These are phyloP conservation scores for Scedosporium apiospermum DNA, from an alignment of 2,329 filamentous ascomycete species.

Conservation along the genomic window DNA sequence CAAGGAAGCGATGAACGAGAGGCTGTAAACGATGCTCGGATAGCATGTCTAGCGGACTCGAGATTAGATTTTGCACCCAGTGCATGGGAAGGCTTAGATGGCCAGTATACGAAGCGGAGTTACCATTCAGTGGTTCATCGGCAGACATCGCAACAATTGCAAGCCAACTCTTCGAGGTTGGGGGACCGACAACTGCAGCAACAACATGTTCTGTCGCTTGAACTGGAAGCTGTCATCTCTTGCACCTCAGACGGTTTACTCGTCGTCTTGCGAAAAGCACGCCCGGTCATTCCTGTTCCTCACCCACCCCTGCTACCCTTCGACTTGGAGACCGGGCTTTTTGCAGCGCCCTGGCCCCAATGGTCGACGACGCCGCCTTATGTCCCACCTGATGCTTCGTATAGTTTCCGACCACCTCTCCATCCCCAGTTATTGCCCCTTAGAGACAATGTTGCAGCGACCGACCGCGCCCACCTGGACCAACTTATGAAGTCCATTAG, in stretches of 20 bases:
- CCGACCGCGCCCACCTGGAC: conserved; percentile 35
- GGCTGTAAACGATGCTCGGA: conserved; percentile 24
- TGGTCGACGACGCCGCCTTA: conserved; percentile 49
- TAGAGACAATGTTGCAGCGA: conserved; percentile 32
- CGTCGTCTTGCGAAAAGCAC: conserved; percentile 66
- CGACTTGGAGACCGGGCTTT: conserved; percentile 53
- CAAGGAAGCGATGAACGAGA: conserved; percentile 35
- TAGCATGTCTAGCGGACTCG: conserved; percentile 16
- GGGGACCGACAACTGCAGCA: background rate
- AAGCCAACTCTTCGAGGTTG: conserved; percentile 8
- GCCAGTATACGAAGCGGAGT: background rate
- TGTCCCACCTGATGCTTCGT: conserved; percentile 30
- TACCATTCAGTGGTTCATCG: background rate
- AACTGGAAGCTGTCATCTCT: conserved; percentile 83
- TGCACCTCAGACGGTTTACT: conserved; percentile 84
- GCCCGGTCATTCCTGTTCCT: conserved; percentile 55
- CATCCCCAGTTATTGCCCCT: conserved; percentile 34
- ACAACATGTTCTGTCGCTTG: conserved; percentile 29
- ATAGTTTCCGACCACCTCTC: conserved; percentile 32
- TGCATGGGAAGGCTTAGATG: background rate
- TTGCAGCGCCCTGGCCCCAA: conserved; percentile 70
- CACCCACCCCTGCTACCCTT: conserved; percentile 37
- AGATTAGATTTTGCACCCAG: conserved; percentile 4
- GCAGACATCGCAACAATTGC: background rate
- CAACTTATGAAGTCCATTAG: conserved; percentile 72